Base-by-base conservation (phyloP, 306 rosid genomes). In the Casuarina equisetifolia region DNA sequence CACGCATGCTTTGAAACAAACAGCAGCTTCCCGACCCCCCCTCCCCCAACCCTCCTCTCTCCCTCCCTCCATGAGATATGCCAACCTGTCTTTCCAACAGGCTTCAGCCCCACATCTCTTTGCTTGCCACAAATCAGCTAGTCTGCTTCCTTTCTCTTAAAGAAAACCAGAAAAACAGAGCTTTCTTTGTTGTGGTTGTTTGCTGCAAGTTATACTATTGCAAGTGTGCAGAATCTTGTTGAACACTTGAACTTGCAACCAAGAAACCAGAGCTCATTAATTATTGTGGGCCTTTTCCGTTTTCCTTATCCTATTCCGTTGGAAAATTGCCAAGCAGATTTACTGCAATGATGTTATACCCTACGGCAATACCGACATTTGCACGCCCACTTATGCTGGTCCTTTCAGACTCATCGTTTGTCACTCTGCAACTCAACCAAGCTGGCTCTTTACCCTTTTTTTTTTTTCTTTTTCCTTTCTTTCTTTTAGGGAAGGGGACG, bases 1-100 rank as follows among this genome's bases (percentile, higher is more conserved):
- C 90, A 90, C 91, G 90, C 97, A 77, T 92, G 88, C 85, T 80
- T 80, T 85, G 64, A 75, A 74, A 76, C 87, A 17, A 50, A 81
- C 81, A 72, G 71, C 78, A 82, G 69, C 84, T 76, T 74, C 85
- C 78, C 48, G 59, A 68, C 69, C 62, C 53, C 12, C 71, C 35
- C 51, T 55, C 53, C 73, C 62, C 53, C 12, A 67, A 35, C 51
- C 63, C 53, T 70, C 67, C 20, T 17, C 17, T 35, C 53, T n/a
- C 57, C 16, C 45, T 42, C 67, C n/a, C 6, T 17, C 58, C 40
- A 17, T 38, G 46, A 38, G 50, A 69, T 79, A 75, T 72, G 81
- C 81, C 85, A 83, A 88, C 91, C 90, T 85, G 82, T 80, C 74
- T 81, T 84, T 82, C 82, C 82, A 82, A 69, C 79, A 64, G 72